Base-by-base conservation (phyloP, 208 protist species). In the Leishmania mexicana region DNA sequence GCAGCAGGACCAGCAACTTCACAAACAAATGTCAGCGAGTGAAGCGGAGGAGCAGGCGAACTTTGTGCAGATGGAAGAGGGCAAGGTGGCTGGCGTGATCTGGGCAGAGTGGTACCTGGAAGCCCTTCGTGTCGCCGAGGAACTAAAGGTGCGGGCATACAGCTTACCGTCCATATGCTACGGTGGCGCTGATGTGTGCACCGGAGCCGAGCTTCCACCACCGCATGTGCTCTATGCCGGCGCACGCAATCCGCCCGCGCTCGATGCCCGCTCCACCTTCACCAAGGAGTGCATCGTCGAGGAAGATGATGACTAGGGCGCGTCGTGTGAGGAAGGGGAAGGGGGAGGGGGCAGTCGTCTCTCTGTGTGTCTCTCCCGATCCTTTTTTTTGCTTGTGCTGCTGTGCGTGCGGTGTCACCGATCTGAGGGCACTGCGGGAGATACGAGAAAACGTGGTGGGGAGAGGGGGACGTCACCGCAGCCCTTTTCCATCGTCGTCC, bases 231-330 rank as follows among this genome's bases (percentile, higher is more conserved):
- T 89, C 11, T 96, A 91, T 72, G 85, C 90, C 4, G 85, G 87
- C 13, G 91, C 94, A 47, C 88, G 86, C 53, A 96, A 98, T 76
- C 95, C 95, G 2, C 95, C 95, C 2, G 80, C 91, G 13, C 57
- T 97, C 17, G 91, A 95, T 75, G 79, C 86, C 38, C 91, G 92
- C 8, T 96, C 95, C n/a, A 94, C 88, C 31, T 98, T 96, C 74
- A 97, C 91, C 0, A 97, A 96, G 71, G 90, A 96, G 62, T 97
- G 92, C 24, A 89, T 98, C 51, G 90, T 97, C 5, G 93, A 98
- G 75, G 95, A 98, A 53, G 93, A 97, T 80, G 94, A 98, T 81
- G 92, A 96, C 74, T 97, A 78, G 70, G 35, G 19, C 21, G 13
- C 21, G 19, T 28, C 45, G 45, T 31, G 70, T 17, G 21, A 21